Evolutionary conservation across 768 basidiomycete genomes (phyloP), one percentile per base, ranked within the genome.

Genomic region (Clitopilus passeckerianus): DNA sequence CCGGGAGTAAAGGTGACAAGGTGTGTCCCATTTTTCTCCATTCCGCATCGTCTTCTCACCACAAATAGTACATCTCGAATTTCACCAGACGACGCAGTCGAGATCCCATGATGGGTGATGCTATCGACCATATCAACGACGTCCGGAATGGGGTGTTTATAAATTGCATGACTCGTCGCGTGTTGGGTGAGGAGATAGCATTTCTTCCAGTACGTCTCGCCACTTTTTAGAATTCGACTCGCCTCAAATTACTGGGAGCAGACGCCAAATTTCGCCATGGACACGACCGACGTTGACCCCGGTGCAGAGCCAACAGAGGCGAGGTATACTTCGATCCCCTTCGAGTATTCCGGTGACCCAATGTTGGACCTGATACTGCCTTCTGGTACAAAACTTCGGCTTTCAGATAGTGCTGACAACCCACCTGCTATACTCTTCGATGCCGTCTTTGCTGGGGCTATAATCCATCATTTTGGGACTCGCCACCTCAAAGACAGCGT

Each of bases 401-500:
- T n/a, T n/a, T 5, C 14, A 2, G n/a, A n/a, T n/a, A 41, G 10
- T 9, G n/a, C 3, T 54, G 43, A 60, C 15, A 63, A 59, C 59
- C 64, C 66, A 20, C 64, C 66, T 54, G 50, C 55, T 46, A 62
- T 63, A 41, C 60, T 67, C 55, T 67, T 67, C 56, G 66, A 67
- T 27, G 59, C 58, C 35, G 59, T 63, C 56, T 66, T 64, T 34
- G 65, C 65, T 18, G 52, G 44, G n/a, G 59, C 61, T 53, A 34
- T 66, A 18, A 23, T 64, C 34, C 14, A 59, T 27, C 54, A 61
- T 59, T 66, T 66, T 35, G 66, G 64, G 55, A 60, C 61, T 24
- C 41, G 41, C 33, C n/a, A 34, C 43, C 55, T 63, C 27, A 53
- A 53, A 53, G 53, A 33, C 22, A 16, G 18, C 15, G 8, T 33